phyloP scores from a whole-genome alignment of 192 early-diverging fungal genomes.

The Rhizoclosmatium sp. region DNA sequence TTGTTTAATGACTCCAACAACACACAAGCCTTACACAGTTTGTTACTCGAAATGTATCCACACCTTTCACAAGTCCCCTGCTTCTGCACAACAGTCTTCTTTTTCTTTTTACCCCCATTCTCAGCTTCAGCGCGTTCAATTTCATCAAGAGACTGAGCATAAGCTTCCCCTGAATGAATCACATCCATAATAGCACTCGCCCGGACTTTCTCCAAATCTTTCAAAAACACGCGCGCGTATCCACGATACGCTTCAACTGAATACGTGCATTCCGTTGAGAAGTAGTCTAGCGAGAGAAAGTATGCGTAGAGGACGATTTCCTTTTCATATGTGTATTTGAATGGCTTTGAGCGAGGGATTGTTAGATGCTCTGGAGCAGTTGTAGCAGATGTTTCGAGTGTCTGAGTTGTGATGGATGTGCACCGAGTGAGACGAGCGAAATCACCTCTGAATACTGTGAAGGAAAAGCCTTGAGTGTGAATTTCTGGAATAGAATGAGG shows the following conservation, averaged over 20 bases:
- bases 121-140: background rate
- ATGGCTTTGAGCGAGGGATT: conserved; percentile 92
- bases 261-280: conserved; percentile 98
- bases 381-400: conserved; percentile 55
- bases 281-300: conserved; percentile 96
- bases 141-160: conserved; percentile 45
- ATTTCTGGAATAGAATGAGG: background rate
- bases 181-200: conserved; percentile 92
- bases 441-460: conserved; percentile 90
- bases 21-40: conserved; percentile 93
- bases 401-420: conserved; percentile 87
- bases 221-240: conserved; percentile 91
- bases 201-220: conserved; percentile 91
- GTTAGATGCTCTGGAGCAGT: conserved; percentile 52
- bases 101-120: background rate
- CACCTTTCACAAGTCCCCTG: conserved; percentile 63
- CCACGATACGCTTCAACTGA: conserved; percentile 98
- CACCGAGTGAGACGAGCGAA: conserved; percentile 89
- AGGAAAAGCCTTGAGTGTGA: no score
- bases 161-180: conserved; percentile 93
- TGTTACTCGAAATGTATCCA: conserved; percentile 93
- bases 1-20: conserved; percentile 92
- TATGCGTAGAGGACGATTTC: conserved; percentile 99
- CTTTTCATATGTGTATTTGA: conserved; percentile 99
- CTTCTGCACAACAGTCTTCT: conserved; percentile 20